Conservation (phyloP, 805 yeast species). For the Candida cerambycidarum region DNA sequence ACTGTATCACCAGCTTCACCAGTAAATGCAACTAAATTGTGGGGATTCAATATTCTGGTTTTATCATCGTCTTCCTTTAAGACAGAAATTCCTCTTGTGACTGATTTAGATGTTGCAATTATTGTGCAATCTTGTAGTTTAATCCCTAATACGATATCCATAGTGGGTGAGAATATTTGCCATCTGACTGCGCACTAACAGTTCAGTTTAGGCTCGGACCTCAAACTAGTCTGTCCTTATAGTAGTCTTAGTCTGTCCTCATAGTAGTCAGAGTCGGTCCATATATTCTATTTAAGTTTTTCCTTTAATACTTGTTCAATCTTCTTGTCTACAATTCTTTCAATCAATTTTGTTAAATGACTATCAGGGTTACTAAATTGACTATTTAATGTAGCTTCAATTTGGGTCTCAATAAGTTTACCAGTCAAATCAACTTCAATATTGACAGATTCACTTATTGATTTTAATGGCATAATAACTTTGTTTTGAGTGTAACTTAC, state of each 20-base stretch:
- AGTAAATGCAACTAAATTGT: conserved; percentile 80
- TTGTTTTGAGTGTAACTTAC: conserved; percentile 84
- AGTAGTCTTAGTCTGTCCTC: too few species aligned
- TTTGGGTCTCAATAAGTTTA: conserved; percentile 85
- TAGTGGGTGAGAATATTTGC: conserved; percentile 25
- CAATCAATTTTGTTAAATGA: conserved; percentile 49
- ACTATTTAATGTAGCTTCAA: conserved; percentile 53
- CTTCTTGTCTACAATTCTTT: conserved; percentile 31
- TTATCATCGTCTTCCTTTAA: conserved; percentile 45
- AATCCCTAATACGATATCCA: conserved; percentile 92
- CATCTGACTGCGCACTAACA: conserved; percentile 6
- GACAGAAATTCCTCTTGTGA: conserved; percentile 61
- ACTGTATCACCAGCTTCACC: conserved; percentile 98
- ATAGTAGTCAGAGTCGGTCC: too few species aligned
- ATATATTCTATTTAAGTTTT: conserved; percentile 1
- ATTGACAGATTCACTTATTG: conserved; percentile 66
- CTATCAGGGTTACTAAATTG: conserved; percentile 52
- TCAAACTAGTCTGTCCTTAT: too few species aligned
- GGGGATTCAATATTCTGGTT: conserved; percentile 64
- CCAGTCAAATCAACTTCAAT: conserved; percentile 96
- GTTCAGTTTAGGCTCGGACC: too few species aligned
- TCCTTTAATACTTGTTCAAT: conserved; percentile 14
- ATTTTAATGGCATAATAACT: conserved; percentile 70
- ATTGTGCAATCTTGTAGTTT: conserved; percentile 78
- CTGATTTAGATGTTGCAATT: conserved; percentile 92